Evolutionary conservation across 2,329 filamentous ascomycete genomes (phyloP).

Genomic region (Emergomyces orientalis): DNA sequence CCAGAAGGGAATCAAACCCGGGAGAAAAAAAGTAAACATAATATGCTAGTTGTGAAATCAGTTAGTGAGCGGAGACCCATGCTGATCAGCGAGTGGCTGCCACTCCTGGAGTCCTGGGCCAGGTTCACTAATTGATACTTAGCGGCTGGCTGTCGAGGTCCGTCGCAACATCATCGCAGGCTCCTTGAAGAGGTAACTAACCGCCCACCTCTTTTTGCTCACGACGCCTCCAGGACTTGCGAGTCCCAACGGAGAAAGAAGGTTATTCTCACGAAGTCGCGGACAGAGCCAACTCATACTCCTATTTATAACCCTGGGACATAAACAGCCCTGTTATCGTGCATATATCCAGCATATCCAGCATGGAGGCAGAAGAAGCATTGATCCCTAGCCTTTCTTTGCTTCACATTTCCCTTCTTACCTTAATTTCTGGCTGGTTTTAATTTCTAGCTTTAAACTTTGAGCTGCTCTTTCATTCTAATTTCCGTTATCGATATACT

Average conservation of each 20-base stretch:
- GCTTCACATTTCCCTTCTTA: not conserved
- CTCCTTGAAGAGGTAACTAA: not conserved
- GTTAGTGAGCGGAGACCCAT: not conserved
- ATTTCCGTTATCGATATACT: not conserved
- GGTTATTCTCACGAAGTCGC: not conserved
- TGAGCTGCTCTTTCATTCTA: not conserved
- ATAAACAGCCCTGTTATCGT: not conserved
- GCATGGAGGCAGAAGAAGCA: not conserved
- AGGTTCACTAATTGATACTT: not conserved
- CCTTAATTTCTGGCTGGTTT: not conserved
- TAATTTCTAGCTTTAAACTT: not conserved
- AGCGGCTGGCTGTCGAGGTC: not conserved
- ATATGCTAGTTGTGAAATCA: not conserved
- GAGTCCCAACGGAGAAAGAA: not conserved
- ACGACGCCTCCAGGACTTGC: not conserved
- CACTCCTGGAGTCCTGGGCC: not conserved
- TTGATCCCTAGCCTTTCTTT: not conserved
- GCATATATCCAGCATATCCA: not conserved
- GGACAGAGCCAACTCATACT: not conserved
- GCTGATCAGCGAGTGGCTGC: constrained; percentile 4
- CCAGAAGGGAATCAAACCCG: no score
- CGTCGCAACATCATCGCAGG: not conserved
- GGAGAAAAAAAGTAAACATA: not conserved
- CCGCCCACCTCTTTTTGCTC: not conserved
- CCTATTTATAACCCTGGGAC: constrained; percentile 1